phyloP scores from a whole-genome alignment of 495 filamentous ascomycete species.

The Bacidia gigantensis region DNA sequence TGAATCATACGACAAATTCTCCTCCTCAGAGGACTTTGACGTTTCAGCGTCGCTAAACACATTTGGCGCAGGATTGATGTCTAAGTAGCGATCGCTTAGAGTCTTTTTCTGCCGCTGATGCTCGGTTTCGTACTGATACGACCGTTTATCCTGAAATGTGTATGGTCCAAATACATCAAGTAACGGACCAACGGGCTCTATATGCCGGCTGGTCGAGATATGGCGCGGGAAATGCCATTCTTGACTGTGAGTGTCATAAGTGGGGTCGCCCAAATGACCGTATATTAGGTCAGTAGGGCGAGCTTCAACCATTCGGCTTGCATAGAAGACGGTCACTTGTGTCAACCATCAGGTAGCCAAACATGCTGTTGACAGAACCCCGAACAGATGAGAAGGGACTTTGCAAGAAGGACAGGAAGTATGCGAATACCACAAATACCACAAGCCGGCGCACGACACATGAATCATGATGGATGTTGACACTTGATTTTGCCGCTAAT shows the following conservation, averaged over 20 bases:
- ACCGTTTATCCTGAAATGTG: background rate
- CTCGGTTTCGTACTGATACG: background rate
- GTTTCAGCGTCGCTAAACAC: conserved; percentile 4
- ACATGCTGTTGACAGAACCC: background rate
- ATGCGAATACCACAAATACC: no score
- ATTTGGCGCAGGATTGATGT: conserved; percentile 26
- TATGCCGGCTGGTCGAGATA: background rate
- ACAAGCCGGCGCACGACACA: no score
- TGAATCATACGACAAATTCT: conserved; percentile 27
- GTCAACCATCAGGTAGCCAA: background rate
- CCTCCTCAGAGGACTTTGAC: conserved; percentile 19
- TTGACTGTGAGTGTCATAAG: conserved; percentile 38
- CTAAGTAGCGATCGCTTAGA: conserved; percentile 19
- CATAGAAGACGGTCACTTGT: background rate
- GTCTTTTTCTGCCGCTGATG: background rate
- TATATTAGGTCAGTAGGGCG: conserved; percentile 42
- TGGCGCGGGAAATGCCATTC: conserved; percentile 42
- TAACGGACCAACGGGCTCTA: conserved; percentile 5
- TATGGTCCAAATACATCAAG: background rate
- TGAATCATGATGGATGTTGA: no score
- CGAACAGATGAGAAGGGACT: background rate
- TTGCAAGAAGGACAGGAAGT: background rate
- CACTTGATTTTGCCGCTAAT: no score
- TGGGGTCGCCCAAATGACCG: conserved; percentile 48
- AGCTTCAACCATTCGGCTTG: conserved; percentile 48